Conservation (phyloP, 805 yeast species). For the Cyberlindnera mycetangii region DNA sequence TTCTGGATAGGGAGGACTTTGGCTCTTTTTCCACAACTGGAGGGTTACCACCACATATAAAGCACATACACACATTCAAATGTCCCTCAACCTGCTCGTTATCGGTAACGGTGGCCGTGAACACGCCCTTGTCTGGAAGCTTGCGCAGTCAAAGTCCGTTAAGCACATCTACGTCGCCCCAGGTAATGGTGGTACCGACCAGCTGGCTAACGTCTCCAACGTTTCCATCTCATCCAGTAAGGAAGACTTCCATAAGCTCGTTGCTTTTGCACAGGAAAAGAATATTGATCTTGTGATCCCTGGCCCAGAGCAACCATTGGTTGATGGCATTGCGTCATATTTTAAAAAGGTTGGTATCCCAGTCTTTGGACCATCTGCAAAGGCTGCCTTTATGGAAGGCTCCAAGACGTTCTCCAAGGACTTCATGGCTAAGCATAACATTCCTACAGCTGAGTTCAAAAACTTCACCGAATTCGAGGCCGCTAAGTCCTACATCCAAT, state of each 20-base stretch:
- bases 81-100: slow-evolving; percentile 63
- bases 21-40: neutral
- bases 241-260: slow-evolving; percentile 66
- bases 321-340: slow-evolving; percentile 79
- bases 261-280: slow-evolving; percentile 68
- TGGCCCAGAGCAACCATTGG: slow-evolving; percentile 99
- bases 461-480: slow-evolving; percentile 75
- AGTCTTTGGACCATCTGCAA: slow-evolving; percentile 91
- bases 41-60: neutral
- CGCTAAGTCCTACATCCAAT: slow-evolving; percentile 68
- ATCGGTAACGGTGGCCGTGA: slow-evolving; percentile 99
- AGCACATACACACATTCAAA: slow-evolving; percentile 3
- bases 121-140: slow-evolving; percentile 92
- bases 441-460: slow-evolving; percentile 91
- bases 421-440: slow-evolving; percentile 87
- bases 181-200: slow-evolving; percentile 91
- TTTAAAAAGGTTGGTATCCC: slow-evolving; percentile 86
- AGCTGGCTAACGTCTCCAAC: slow-evolving; percentile 57
- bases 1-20: neutral
- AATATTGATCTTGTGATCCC: slow-evolving; percentile 78
- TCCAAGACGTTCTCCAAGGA: slow-evolving; percentile 92
- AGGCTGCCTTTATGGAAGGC: slow-evolving; percentile 95
- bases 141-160: slow-evolving; percentile 74
- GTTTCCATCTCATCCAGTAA: slow-evolving; percentile 64
- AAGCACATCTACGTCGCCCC: slow-evolving; percentile 85